These are phyloP conservation scores for Penicillium canescens DNA, from an alignment of 495 filamentous ascomycete species.

Conservation along the genomic window DNA sequence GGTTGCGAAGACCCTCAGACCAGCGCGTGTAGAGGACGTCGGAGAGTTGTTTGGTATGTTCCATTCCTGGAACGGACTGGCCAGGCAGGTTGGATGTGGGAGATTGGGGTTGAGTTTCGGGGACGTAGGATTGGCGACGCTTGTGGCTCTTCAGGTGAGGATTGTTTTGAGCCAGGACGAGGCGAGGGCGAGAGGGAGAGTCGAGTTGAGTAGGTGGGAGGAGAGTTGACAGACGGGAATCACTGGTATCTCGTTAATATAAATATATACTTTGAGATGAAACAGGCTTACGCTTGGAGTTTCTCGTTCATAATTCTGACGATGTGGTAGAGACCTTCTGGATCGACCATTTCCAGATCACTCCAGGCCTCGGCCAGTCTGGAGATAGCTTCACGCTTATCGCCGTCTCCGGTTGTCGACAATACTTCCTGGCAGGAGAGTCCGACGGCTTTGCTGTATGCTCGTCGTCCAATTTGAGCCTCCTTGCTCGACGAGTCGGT, in stretches of 20 bases:
- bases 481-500: conserved; percentile 65
- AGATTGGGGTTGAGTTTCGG: conserved; percentile 35
- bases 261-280: not conserved
- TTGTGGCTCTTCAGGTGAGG: conserved; percentile 79
- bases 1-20: conserved; percentile 76
- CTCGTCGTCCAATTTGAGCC: conserved; percentile 71
- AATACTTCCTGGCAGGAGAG: conserved; percentile 79
- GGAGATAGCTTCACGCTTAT: conserved; percentile 79
- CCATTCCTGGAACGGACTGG: conserved; percentile 71
- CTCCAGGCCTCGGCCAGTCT: conserved; percentile 81
- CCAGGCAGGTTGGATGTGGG: conserved; percentile 43
- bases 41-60: conserved; percentile 83
- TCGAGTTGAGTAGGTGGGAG: conserved; percentile 41
- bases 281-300: conserved; percentile 46
- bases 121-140: conserved; percentile 60
- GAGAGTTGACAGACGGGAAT: conserved; percentile 52
- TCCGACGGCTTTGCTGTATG: conserved; percentile 78
- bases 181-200: conserved; percentile 56
- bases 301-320: conserved; percentile 68
- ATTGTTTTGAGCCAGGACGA: conserved; percentile 79
- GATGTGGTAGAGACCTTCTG: conserved; percentile 86
- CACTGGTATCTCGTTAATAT: conserved; percentile 30
- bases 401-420: conserved; percentile 70
- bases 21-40: conserved; percentile 90
- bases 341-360: conserved; percentile 80